Evolutionary conservation across 2,329 filamentous ascomycete species (phyloP).

Genomic region (Sporothrix schenckii): DNA sequence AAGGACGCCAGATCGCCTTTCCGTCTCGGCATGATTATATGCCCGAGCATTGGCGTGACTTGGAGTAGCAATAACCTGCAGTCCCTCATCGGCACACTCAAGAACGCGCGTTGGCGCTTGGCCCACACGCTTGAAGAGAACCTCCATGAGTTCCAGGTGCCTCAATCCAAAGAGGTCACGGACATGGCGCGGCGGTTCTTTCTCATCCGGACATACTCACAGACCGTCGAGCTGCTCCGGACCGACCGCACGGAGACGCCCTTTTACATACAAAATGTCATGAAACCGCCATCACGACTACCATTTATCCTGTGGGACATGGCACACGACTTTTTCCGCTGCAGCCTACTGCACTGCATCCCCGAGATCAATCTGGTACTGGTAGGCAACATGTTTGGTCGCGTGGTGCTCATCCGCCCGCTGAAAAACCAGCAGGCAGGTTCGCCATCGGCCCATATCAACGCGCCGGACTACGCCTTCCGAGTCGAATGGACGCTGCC

Average conservation of each 20-base stretch:
- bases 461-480: slow-evolving; percentile 45
- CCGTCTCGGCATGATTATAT: slow-evolving; percentile 30
- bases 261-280: slow-evolving; percentile 39
- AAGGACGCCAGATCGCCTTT: slow-evolving; percentile 4
- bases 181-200: slow-evolving; percentile 36
- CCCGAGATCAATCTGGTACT: slow-evolving; percentile 72
- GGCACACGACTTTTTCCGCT: slow-evolving; percentile 46
- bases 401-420: slow-evolving; percentile 64
- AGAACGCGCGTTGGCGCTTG: slow-evolving; percentile 22
- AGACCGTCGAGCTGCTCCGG: slow-evolving; percentile 53
- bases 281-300: slow-evolving; percentile 40
- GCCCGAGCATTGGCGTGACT: slow-evolving; percentile 30
- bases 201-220: slow-evolving; percentile 54
- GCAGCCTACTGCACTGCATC: slow-evolving; percentile 66
- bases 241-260: slow-evolving; percentile 38
- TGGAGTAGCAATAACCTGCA: slow-evolving; percentile 12
- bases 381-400: slow-evolving; percentile 67
- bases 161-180: slow-evolving; percentile 23
- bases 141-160: slow-evolving; percentile 15
- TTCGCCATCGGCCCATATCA: slow-evolving; percentile 26
- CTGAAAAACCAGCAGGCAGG: slow-evolving; percentile 49
- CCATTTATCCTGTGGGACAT: slow-evolving; percentile 41
- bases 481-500: slow-evolving; percentile 59
- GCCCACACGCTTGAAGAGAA: slow-evolving; percentile 2
- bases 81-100: slow-evolving; percentile 14